Conservation (phyloP, 176 grass and related monocot genomes). For the Olyra latifolia region DNA sequence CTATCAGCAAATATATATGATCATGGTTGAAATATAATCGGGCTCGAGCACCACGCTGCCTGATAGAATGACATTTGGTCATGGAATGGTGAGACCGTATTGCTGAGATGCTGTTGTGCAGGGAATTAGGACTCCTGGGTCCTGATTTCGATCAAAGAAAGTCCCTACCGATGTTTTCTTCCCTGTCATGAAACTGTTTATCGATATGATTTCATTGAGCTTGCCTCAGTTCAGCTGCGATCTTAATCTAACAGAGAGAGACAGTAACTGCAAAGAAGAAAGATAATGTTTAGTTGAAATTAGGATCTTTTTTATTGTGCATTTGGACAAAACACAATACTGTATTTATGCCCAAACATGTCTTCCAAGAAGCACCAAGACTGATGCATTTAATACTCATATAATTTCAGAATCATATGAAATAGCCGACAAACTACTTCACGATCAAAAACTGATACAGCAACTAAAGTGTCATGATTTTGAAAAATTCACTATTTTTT, state of each 20-base stretch:
- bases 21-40: not conserved
- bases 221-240: not conserved
- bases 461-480: not conserved
- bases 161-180: not conserved
- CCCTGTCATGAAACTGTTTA: not conserved
- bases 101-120: not conserved
- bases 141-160: not conserved
- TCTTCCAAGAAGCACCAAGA: not conserved
- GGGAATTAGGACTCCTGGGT: not conserved
- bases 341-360: not conserved
- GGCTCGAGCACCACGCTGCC: not conserved
- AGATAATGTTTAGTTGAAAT: not conserved
- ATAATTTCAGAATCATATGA: not conserved
- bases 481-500: not conserved
- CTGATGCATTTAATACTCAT: not conserved
- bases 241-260: not conserved
- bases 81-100: not conserved
- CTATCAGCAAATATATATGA: not conserved
- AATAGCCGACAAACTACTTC: not conserved
- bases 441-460: not conserved
- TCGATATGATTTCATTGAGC: not conserved
- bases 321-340: not conserved
- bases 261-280: constrained; percentile 15
- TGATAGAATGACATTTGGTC: not conserved
- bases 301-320: not conserved